These are phyloP conservation scores for Geotrichum klebahnii DNA, from an alignment of 1,139 yeast species.

Conservation along the genomic window DNA sequence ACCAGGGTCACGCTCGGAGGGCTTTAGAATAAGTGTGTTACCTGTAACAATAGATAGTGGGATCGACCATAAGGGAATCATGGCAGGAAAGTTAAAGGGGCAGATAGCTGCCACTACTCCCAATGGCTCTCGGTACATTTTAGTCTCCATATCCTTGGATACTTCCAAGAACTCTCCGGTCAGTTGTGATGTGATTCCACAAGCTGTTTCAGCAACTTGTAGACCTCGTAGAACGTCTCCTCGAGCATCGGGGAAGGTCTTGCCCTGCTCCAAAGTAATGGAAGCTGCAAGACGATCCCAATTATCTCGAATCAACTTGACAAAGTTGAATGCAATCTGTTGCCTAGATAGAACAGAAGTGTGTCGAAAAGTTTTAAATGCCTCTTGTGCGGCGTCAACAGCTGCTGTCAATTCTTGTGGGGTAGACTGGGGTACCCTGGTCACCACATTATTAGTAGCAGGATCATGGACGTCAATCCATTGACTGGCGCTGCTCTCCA, in stretches of 20 bases:
- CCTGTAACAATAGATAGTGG: slow-evolving; percentile 76
- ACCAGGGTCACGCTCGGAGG: slow-evolving; percentile 74
- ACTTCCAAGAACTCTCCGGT: slow-evolving; percentile 68
- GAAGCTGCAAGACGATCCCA: slow-evolving; percentile 68
- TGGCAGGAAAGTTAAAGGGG: slow-evolving; percentile 80
- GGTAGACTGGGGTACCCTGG: slow-evolving; percentile 71
- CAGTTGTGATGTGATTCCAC: slow-evolving; percentile 53
- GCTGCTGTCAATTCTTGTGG: slow-evolving; percentile 63
- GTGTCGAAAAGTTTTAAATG: slow-evolving; percentile 58
- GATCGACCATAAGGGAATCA: slow-evolving; percentile 82
- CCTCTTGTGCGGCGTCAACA: slow-evolving; percentile 58
- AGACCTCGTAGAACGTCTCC: slow-evolving; percentile 79
- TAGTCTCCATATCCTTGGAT: slow-evolving; percentile 72
- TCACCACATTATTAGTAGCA: slow-evolving; percentile 63
- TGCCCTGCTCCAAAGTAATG: slow-evolving; percentile 77
- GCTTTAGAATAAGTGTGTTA: slow-evolving; percentile 70
- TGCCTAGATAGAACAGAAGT: slow-evolving; percentile 64
- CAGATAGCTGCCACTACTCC: slow-evolving; percentile 69
- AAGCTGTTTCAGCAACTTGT: slow-evolving; percentile 71
- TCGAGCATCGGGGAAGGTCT: slow-evolving; percentile 70
- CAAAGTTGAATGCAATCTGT: slow-evolving; percentile 71
- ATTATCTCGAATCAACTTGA: slow-evolving; percentile 60
- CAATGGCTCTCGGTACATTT: slow-evolving; percentile 61
- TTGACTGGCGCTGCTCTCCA: slow-evolving; percentile 51
- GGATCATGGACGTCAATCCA: slow-evolving; percentile 79